Evolutionary conservation across 805 yeast species (phyloP), one percentile per base, ranked within the genome.

Genomic region (Kregervanrija pseudodelftensis): DNA sequence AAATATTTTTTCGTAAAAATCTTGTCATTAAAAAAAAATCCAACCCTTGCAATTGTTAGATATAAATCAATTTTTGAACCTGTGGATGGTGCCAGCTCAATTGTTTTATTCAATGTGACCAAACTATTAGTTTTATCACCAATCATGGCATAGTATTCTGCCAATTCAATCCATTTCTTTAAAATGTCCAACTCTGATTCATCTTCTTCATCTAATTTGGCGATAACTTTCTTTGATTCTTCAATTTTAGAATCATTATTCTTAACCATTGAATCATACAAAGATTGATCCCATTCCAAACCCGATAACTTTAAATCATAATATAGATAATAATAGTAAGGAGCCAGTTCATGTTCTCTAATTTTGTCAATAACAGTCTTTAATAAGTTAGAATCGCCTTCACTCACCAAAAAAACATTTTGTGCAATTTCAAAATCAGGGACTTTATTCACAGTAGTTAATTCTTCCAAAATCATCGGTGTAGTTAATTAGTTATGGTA

Each of bases 41-140:
- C 97, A 44, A 93, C 65, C 63, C 98, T 79, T 11, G 89, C 75
- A 51, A 91, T 79, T 11, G 96, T 80, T 57, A 93, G 74, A 47
- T 79, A 69, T 42, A 89, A 76, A 61, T 93, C 99, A 59, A 93
- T 91, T 64, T 91, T 91, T 32, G 86, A 72, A 5, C 98, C 98
- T 0, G 95, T 78, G 30, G 91, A 82, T 35, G 91, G 91, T 0
- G 95, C 80, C 53, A 82, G 68, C 41, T 82, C 89, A 48, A 80
- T 71, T 2, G 95, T 89, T 57, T 81, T 83, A 48, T 79, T 74
- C 55, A 85, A 73, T 1, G 87, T 79, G 32, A 70, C 65, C 36
- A 76, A 66, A 8, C 95, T 91, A 54, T 84, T 82, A 32, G 70
- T 66, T 51, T 79, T 76, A 63, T 91, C 96, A 49, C 96, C 91